Evolutionary conservation across 768 basidiomycete genomes (phyloP), one percentile per base, ranked within the genome.

Genomic region (Termitomyces sp.): DNA sequence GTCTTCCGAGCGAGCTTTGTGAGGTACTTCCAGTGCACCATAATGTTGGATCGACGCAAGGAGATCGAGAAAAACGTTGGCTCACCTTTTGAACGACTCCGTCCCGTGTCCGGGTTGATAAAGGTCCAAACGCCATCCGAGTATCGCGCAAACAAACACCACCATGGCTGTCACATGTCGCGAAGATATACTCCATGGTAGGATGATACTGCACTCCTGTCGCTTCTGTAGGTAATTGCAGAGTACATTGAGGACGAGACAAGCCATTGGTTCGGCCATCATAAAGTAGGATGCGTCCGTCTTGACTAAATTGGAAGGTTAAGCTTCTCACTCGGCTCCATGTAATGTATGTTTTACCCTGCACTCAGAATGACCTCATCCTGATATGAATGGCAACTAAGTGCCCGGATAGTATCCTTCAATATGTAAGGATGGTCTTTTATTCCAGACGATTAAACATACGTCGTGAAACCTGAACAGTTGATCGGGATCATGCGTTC

Each of bases 121-220:
- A 60, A 41, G 83, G 74, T 18, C 85, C 85, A 66, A 90, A 91
- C 0, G 86, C 80, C 86, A 89, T 90, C 12, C 89, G 76, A 15
- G 72, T 70, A 66, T 92, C 89, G 15, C 87, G 81, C 53, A 92
- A 79, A 59, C 77, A 82, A 3, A 90, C 83, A 22, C 69, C 67
- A 4, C 89, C 88, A 15, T 63, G 68, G 11, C 64, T 70, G 57
- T 89, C 86, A 53, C 84, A 81, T 3, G 85, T 87, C 5, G 78
- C 79, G 58, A 92, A 91, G 45, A 90, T 64, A 59, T 89, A 76
- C 35, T 86, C 82, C 74, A 86, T 81, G 29, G 57, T 63, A 12
- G 90, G 90, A 63, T 92, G 88, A 50, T 78, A 84, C 59, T 84
- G 77, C 5, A 86, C 80, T 38, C 82, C 80, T 0, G 85, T 86